Percentiles rank a stretch among this genome's conserved stretches.
Conservation (phyloP, 2,329 filamentous ascomycete genomes). For the Scytalidium sp. region DNA sequence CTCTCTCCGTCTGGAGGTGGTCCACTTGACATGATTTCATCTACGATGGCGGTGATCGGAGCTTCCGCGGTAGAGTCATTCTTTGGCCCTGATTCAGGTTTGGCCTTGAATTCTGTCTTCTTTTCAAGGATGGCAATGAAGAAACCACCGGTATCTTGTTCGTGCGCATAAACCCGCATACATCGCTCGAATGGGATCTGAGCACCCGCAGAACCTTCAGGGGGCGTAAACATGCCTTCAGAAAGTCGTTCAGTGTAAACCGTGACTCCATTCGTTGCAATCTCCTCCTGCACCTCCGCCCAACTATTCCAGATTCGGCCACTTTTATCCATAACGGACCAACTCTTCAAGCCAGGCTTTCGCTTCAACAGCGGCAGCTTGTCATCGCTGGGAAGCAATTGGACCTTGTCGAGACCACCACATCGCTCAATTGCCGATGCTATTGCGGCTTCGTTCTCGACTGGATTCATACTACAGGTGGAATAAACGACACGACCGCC, state of each 20-base stretch:
- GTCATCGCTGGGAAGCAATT: conserved; percentile 79
- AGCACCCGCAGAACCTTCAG: conserved; percentile 50
- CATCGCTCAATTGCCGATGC: conserved; percentile 86
- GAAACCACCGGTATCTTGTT: conserved; percentile 95
- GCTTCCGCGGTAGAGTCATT: conserved; percentile 29
- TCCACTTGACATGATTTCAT: conserved; percentile 33
- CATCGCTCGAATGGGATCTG: conserved; percentile 81
- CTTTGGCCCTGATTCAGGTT: conserved; percentile 61
- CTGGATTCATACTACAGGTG: conserved; percentile 97
- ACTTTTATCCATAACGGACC: conserved; percentile 89
- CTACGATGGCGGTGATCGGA: conserved; percentile 33
- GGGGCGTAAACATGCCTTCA: conserved; percentile 78
- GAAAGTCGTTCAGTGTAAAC: conserved; percentile 64
- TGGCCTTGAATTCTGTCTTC: conserved; percentile 77
- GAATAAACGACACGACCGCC: conserved; percentile 96
- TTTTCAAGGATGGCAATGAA: conserved; percentile 97
- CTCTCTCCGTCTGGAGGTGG: conserved; percentile 25
- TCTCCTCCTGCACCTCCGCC: conserved; percentile 73
- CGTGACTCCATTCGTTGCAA: conserved; percentile 56
- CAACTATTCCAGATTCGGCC: conserved; percentile 77
- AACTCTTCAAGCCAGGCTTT: conserved; percentile 71
- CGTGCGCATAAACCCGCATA: conserved; percentile 91
- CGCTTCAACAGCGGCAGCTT: conserved; percentile 75
- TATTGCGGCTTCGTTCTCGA: conserved; percentile 94
- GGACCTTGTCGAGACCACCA: conserved; percentile 77